Evolutionary conservation across 106 monocot species (phyloP).

Genomic region (Apostasia ramifera): DNA sequence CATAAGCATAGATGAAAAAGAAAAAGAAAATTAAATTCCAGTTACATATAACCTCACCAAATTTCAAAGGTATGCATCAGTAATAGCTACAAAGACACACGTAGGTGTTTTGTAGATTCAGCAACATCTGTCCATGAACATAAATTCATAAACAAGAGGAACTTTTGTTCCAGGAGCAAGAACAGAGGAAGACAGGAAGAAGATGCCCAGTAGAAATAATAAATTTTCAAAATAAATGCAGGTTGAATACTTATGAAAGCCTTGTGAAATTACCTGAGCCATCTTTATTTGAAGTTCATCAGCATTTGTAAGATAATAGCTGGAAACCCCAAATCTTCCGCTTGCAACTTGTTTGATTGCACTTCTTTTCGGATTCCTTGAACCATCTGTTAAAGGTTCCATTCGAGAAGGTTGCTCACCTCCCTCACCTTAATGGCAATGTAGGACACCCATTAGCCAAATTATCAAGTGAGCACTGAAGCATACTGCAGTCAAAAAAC

Average conservation of each 20-base stretch:
- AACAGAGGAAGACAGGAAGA: constrained; percentile 22
- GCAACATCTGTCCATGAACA: constrained; percentile 85
- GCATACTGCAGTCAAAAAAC: no score
- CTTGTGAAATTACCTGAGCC: constrained; percentile 81
- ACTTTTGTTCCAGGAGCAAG: constrained; percentile 45
- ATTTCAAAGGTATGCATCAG: constrained; percentile 67
- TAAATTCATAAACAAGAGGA: constrained; percentile 78
- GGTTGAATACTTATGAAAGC: neutral
- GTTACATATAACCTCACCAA: constrained; percentile 61
- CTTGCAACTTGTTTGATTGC: constrained; percentile 99
- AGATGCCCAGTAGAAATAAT: constrained; percentile 5
- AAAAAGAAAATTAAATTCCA: constrained; percentile 31
- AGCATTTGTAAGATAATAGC: constrained; percentile 97
- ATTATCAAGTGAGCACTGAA: neutral
- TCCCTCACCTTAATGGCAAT: constrained; percentile 72
- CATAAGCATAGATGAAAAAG: constrained; percentile 10
- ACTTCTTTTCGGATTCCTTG: constrained; percentile 89
- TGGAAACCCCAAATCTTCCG: constrained; percentile 97
- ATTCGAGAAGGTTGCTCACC: constrained; percentile 93
- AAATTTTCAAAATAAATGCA: neutral
- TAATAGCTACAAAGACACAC: constrained; percentile 55
- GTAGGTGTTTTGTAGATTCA: constrained; percentile 59
- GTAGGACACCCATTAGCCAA: neutral
- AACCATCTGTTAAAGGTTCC: constrained; percentile 82
- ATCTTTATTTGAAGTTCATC: constrained; percentile 99